phyloP scores from a whole-genome alignment of 148 eudicot genomes.

The Rhododendron ferrugineum region DNA sequence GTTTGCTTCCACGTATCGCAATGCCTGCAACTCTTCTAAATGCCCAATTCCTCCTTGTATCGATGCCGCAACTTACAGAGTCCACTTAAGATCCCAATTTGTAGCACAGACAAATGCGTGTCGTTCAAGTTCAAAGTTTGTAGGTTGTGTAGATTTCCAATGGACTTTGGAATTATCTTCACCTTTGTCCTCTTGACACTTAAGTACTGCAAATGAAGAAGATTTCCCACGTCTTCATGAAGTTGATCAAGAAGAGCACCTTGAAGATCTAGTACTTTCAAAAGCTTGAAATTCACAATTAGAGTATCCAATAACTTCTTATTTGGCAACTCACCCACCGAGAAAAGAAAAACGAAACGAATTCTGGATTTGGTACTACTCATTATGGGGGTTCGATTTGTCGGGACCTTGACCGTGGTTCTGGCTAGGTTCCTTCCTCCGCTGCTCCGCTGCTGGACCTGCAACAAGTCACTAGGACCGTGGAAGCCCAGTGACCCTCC shows the following conservation, averaged over 20 bases:
- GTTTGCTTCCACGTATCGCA: background rate
- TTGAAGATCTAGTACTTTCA: background rate
- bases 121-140: background rate
- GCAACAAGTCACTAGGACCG: too few species aligned
- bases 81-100: background rate
- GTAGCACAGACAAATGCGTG: background rate
- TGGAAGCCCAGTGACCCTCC: too few species aligned
- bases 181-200: background rate
- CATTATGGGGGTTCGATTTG: too few species aligned
- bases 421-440: too few species aligned
- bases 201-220: background rate
- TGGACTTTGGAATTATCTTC: slow-evolving; percentile 7
- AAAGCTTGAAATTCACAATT: background rate
- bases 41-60: background rate
- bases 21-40: background rate
- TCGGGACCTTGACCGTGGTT: too few species aligned
- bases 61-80: slow-evolving; percentile 3
- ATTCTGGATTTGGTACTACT: background rate
- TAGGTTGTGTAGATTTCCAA: background rate
- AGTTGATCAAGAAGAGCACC: background rate
- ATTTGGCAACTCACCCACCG: background rate
- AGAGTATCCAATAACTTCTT: background rate
- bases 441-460: too few species aligned
- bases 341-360: background rate
- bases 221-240: background rate